Base-by-base conservation (phyloP, 805 yeast genomes). In the Metschnikowia chrysomelidarum region DNA sequence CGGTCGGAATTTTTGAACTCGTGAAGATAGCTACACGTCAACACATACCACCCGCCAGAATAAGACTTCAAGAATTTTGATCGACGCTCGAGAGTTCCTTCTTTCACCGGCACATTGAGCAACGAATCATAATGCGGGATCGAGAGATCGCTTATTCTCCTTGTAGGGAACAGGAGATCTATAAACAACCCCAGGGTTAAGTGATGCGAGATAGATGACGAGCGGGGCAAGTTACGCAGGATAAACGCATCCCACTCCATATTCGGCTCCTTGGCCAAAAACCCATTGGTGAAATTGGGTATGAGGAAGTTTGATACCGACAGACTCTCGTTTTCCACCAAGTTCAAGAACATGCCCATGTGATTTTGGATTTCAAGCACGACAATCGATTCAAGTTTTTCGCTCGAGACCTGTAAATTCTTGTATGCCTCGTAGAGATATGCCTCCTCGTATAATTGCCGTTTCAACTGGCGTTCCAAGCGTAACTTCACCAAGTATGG, bases 61-160 rank as follows among this genome's bases (percentile, higher is more conserved):
- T 88, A 93, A n/a, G 91, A 82, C 66, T 89, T 89, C 46, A 93
- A 69, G 57, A 78, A 89, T 68, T 91, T 91, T 5, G 97, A 86
- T 51, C 95, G 75, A 59, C 96, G 76, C 59, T 93, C 98, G 44
- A 91, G 69, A 45, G 71, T 76, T 2, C 97, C 96, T 9, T 87
- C 76, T 35, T 87, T 76, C 24, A 89, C 72, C 3, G 68, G 53
- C 7, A 59, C 64, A 10, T 89, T 76, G 44, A 87, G 66, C 9
- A 87, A 78, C 36, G 87, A 84, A 50, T 73, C 72, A 53, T 78
- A 85, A 53, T 80, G 72, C 19, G 79, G 79, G 54, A 87, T 89
- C 7, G 57, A 54, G 32, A 88, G 73, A 40, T 81, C 85, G 30
- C 53, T 41, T 20, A 62, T 36, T 32, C 57, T 61, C 30, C 73